Conservation (phyloP, 768 basidiomycete species). For the Cystobasidium ongulense region DNA sequence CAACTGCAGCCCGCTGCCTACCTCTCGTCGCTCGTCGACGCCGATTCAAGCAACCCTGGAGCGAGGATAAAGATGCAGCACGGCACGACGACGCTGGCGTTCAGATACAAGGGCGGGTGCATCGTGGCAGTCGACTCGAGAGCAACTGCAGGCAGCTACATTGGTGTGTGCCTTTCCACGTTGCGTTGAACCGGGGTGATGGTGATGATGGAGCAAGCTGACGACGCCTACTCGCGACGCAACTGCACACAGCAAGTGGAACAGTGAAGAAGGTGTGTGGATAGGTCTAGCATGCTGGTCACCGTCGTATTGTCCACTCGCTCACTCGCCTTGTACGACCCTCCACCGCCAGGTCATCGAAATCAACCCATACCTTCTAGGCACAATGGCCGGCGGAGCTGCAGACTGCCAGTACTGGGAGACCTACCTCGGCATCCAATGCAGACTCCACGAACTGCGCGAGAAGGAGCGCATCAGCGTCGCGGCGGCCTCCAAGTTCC, state of each 20-base stretch:
- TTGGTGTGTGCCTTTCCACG: slow-evolving; percentile 56
- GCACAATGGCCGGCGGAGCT: slow-evolving; percentile 99
- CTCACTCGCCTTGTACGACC: background rate
- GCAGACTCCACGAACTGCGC: slow-evolving; percentile 88
- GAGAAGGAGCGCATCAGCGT: slow-evolving; percentile 95
- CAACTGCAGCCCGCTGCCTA: slow-evolving; percentile 21
- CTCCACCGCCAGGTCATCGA: slow-evolving; percentile 62
- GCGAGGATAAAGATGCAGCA: slow-evolving; percentile 98
- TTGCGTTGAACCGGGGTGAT: background rate
- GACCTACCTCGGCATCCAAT: slow-evolving; percentile 96
- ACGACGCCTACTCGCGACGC: background rate
- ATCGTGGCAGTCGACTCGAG: slow-evolving; percentile 99
- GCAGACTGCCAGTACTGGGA: slow-evolving; percentile 99
- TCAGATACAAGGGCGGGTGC: slow-evolving; percentile 91
- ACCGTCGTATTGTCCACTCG: background rate
- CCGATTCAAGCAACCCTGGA: slow-evolving; percentile 51
- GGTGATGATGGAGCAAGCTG: slow-evolving; percentile 3
- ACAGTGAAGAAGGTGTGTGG: slow-evolving; percentile 44
- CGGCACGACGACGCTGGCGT: slow-evolving; percentile 95
- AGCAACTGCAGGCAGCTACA: slow-evolving; percentile 92
- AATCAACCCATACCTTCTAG: slow-evolving; percentile 96
- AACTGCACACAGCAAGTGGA: background rate
- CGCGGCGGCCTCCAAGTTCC: slow-evolving; percentile 95
- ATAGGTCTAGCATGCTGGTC: background rate
- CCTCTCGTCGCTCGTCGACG: slow-evolving; percentile 19